Evolutionary conservation across 495 filamentous ascomycete genomes (phyloP).

Genomic region (Xylaria venustula): DNA sequence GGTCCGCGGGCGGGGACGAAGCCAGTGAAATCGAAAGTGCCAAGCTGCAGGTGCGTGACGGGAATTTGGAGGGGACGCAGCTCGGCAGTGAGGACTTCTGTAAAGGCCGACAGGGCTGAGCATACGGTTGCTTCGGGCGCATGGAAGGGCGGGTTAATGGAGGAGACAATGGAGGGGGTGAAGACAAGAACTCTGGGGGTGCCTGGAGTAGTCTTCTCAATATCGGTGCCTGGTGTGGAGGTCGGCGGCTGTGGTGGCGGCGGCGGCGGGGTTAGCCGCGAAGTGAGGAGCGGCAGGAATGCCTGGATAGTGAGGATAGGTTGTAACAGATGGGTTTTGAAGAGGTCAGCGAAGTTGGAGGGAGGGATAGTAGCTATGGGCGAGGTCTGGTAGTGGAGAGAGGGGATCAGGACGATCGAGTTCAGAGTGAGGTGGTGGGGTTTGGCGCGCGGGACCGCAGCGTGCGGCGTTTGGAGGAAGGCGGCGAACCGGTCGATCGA

Average conservation of each 20-base stretch:
- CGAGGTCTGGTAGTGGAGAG: constrained; percentile 66
- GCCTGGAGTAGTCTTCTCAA: neutral
- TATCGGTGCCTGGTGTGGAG: too few relatives aligned
- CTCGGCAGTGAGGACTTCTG: constrained; percentile 71
- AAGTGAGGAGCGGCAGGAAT: constrained; percentile 77
- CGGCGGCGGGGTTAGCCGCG: constrained; percentile 30
- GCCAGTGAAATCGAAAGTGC: constrained; percentile 69
- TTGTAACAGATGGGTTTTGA: constrained; percentile 90
- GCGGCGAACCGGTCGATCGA: constrained; percentile 64
- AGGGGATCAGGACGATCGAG: constrained; percentile 75
- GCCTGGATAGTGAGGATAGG: constrained; percentile 83
- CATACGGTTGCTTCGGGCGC: constrained; percentile 76
- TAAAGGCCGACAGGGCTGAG: constrained; percentile 77
- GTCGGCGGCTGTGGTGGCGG: too few relatives aligned
- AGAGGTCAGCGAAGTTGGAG: constrained; percentile 78
- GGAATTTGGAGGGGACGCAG: constrained; percentile 67
- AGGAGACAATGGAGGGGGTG: constrained; percentile 80
- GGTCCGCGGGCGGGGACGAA: constrained; percentile 41
- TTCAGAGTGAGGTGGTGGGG: constrained; percentile 71
- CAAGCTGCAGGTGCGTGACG: constrained; percentile 81
- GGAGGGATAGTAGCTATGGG: constrained; percentile 81
- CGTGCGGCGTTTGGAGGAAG: constrained; percentile 69
- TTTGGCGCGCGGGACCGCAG: constrained; percentile 67
- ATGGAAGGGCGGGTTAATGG: constrained; percentile 80
- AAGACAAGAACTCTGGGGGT: constrained; percentile 70